A percentile compares a stretch with the other conserved stretches of the same genome.
These are phyloP conservation scores for Neurospora tetrasperma DNA, from an alignment of 495 filamentous ascomycete species.

Conservation along the genomic window DNA sequence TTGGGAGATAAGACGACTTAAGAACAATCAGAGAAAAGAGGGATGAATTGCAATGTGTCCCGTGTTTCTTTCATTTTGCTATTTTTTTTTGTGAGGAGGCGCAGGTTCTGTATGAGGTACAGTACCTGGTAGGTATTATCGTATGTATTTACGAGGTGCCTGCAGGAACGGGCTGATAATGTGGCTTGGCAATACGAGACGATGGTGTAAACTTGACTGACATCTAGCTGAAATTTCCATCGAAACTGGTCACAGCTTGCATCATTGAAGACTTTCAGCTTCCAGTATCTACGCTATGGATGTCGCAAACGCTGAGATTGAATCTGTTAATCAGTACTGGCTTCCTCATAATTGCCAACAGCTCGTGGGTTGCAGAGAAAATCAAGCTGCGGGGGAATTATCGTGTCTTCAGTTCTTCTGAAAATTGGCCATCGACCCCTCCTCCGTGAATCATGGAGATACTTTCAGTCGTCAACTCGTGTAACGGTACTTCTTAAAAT, in stretches of 20 bases:
- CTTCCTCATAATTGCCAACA: not conserved
- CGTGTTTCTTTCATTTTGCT: accelerated
- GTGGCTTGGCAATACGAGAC: no score
- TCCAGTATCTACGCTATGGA: not conserved
- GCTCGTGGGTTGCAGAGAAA: not conserved
- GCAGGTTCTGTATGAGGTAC: no score
- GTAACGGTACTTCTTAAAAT: not conserved
- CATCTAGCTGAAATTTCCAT: not conserved
- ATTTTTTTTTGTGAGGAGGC: no score
- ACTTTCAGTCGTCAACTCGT: no score
- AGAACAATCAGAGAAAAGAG: not conserved
- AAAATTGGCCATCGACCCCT: not conserved
- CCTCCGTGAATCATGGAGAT: not conserved
- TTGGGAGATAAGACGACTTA: not conserved
- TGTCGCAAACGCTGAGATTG: not conserved
- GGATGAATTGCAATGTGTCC: no score
- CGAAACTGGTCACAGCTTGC: not conserved
- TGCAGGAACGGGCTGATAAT: no score
- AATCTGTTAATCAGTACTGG: not conserved
- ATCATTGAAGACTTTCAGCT: not conserved
- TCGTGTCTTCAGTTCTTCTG: not conserved
- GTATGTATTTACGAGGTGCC: no score
- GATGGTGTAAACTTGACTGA: no score
- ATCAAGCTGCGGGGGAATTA: not conserved
- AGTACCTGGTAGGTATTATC: no score